Evolutionary conservation across 345 rosid species (phyloP).

Genomic region (Garcia nutans): DNA sequence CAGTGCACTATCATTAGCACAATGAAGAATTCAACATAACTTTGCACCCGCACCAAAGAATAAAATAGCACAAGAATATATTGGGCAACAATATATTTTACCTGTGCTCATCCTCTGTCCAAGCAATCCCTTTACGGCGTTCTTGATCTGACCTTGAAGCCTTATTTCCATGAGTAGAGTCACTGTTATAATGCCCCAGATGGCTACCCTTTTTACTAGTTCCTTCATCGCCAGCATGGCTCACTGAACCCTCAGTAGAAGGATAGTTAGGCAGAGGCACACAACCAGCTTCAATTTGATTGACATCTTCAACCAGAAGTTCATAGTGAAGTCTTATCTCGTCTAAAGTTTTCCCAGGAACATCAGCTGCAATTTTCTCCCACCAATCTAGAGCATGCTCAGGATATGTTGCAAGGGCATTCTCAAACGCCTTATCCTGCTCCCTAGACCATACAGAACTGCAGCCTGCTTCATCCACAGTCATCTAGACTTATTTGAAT

Average conservation of each 20-base stretch:
- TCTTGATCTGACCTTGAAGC: constrained; percentile 89
- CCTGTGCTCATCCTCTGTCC: constrained; percentile 92
- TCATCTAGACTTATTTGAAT: constrained; percentile 28
- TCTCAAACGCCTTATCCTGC: constrained; percentile 89
- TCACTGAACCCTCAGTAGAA: constrained; percentile 55
- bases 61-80: neutral
- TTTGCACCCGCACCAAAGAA: neutral
- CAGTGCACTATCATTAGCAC: constrained; percentile 1
- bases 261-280: constrained; percentile 78
- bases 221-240: constrained; percentile 70
- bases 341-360: constrained; percentile 74
- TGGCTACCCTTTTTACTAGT: constrained; percentile 65
- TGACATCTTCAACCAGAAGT: constrained; percentile 75
- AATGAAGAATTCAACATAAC: neutral
- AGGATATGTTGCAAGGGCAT: constrained; percentile 62
- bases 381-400: constrained; percentile 66
- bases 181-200: constrained; percentile 47
- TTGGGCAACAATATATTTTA: constrained; percentile 2
- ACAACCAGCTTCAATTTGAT: constrained; percentile 78
- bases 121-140: constrained; percentile 93
- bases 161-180: constrained; percentile 73
- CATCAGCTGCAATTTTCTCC: constrained; percentile 77
- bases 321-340: constrained; percentile 81
- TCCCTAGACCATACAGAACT: constrained; percentile 76
- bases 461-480: constrained; percentile 57